phyloP scores from a whole-genome alignment of 257 asterid genomes.

The Solanum dulcamara region DNA sequence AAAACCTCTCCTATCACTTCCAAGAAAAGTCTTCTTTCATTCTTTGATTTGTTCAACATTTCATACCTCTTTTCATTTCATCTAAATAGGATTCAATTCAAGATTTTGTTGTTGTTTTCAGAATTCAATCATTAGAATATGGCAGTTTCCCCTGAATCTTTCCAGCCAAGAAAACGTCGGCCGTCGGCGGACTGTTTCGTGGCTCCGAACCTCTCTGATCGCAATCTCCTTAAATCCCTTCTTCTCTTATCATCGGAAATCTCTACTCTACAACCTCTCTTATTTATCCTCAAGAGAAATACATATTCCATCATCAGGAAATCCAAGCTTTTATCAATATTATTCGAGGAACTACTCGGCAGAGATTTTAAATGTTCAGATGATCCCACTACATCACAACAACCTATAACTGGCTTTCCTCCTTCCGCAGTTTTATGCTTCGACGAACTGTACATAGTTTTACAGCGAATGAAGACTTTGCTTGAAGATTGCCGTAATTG shows the following conservation, averaged over 20 bases:
- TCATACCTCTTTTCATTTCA: not conserved
- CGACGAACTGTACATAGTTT: conserved; percentile 62
- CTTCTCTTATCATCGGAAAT: conserved; percentile 50
- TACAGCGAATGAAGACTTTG: conserved; percentile 47
- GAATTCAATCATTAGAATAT: conserved; percentile 1
- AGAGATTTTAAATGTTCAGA: not conserved
- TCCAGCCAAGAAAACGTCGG: conserved; percentile 62
- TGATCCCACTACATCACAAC: not conserved
- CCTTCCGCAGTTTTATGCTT: conserved; percentile 69
- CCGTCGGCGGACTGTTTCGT: conserved; percentile 52
- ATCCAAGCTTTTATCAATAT: conserved; percentile 41
- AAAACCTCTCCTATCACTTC: not conserved
- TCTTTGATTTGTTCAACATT: not conserved
- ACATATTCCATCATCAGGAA: conserved; percentile 50
- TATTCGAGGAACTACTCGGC: conserved; percentile 59
- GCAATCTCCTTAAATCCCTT: conserved; percentile 48
- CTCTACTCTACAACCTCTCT: conserved; percentile 32
- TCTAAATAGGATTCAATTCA: not conserved
- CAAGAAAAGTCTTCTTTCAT: not conserved
- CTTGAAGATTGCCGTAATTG: conserved; percentile 47
- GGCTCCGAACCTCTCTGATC: conserved; percentile 45
- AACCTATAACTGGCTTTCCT: conserved; percentile 27
- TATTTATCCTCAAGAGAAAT: conserved; percentile 29
- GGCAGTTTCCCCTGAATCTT: conserved; percentile 49
- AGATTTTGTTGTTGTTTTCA: not conserved